phyloP scores from a whole-genome alignment of 352 stramenopile species.

The Hyaloperonospora arabidopsidis region DNA sequence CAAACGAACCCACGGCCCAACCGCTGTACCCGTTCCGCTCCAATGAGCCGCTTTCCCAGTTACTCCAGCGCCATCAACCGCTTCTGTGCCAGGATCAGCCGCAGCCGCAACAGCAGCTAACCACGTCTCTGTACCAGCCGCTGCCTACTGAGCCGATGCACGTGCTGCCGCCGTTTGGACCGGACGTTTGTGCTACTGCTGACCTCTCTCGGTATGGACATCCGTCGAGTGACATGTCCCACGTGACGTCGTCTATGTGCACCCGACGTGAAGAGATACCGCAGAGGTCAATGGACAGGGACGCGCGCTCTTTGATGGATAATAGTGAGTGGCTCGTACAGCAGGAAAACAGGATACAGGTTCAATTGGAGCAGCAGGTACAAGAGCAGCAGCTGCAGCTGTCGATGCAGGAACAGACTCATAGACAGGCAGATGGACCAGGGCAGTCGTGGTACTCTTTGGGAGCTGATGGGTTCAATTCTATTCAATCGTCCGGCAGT shows the following conservation, averaged over 20 bases:
- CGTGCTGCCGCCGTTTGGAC: constrained; percentile 8
- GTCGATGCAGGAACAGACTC: constrained; percentile 6
- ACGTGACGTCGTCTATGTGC: constrained; percentile 6
- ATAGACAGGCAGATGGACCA: constrained; percentile 16
- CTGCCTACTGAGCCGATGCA: neutral
- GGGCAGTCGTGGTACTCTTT: constrained; percentile 4
- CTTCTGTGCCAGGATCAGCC: constrained; percentile 3
- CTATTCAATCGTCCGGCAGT: constrained; percentile 7
- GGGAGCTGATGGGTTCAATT: constrained; percentile 1
- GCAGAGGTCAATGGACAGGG: constrained; percentile 9
- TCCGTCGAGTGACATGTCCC: constrained; percentile 6
- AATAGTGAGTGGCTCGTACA: constrained; percentile 19
- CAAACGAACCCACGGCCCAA: constrained; percentile 27
- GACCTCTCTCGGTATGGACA: constrained; percentile 6
- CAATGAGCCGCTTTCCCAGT: constrained; percentile 5
- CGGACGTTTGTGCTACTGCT: no score
- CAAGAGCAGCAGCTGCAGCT: constrained; percentile 19
- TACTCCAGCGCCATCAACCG: constrained; percentile 3
- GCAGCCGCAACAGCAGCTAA: neutral
- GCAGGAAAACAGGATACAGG: constrained; percentile 21
- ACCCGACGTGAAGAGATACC: constrained; percentile 6
- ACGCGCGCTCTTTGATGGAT: constrained; percentile 6
- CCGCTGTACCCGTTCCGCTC: constrained; percentile 22
- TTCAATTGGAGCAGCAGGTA: constrained; percentile 18
- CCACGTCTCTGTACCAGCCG: constrained; percentile 3